Evolutionary conservation across 1,139 yeast species (phyloP), one percentile per base, ranked within the genome.

Genomic region (Taphrina confusa): DNA sequence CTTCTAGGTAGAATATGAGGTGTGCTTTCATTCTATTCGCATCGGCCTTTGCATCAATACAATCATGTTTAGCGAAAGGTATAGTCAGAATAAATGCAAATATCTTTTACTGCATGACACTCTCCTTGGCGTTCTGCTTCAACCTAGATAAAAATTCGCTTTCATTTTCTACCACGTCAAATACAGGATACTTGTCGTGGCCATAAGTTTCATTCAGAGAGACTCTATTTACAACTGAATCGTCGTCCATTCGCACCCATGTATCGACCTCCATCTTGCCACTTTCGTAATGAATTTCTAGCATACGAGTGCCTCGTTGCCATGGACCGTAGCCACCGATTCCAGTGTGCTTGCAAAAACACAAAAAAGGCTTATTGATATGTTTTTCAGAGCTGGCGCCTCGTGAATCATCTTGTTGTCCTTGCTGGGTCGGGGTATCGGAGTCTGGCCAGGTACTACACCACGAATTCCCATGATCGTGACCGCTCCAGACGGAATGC

Each of bases 171-270:
- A 31, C 31, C 47, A 14, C 25, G 47, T 42, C 31, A 18, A 42
- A 42, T 9, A 14, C 3, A 5, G 47, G 30, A 25, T 42, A 42
- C 47, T 14, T 11, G 47, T 42, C 47, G 12, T 6, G 2, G 30
- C 47, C 47, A 14, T 42, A 42, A 8, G 47, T 42, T n/a, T 42
- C 47, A 25, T 42, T 42, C 33, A 42, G 20, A 20, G 47, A 42
- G 33, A 42, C 31, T 11, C 25, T 23, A 20, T 23, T 25, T 30
- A 23, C 11, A 9, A 25, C 20, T n/a, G 30, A 23, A 2, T 18
- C 31, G 20, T 27, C 47, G 47, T 23, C 47, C 47, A 42, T 42
- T 18, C 47, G 47, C 11, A 42, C 31, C 47, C 47, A 42, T 11
- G 47, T 42, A 23, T 42, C 47, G 16, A 42, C 33, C 6, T 42